Evolutionary conservation across 495 filamentous ascomycete species (phyloP), one percentile per base, ranked within the genome.

Genomic region (Glutinoglossum americanum): DNA sequence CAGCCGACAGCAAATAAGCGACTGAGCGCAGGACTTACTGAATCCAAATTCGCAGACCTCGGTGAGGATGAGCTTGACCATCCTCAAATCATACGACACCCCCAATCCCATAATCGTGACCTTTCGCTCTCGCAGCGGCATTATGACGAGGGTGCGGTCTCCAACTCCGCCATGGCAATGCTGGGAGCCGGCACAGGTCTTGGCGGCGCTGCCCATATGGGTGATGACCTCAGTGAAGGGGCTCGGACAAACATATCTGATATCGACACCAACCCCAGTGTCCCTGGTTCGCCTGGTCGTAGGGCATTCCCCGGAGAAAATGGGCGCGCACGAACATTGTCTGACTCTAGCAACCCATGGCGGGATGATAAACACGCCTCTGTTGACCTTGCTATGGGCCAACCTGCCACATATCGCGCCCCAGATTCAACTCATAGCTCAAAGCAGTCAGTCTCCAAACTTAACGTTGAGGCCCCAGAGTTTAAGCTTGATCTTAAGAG

Each of bases 401-500:
- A 56, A n/a, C 17, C 54, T 27, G 17, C 54, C 6, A 6, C 19
- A n/a, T 39, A 45, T 45, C 71, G 60, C n/a, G 41, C n/a, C 4
- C 2, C 41, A 3, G 41, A 45, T 54, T 60, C 62, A 49, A 75
- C 70, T 60, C 83, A 84, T 64, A 73, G 69, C 39, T 79, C 81
- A 58, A 82, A 81, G 65, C 69, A 79, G 28, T 88, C 49, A 30
- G 71, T 78, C 21, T 89, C 87, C 0, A 86, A 80, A 58, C 72
- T 95, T 51, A 96, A 98, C 61, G 86, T 89, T 41, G 81, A 80
- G 57, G 90, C 92, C 0, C 83, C 84, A 54, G 87, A 89, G 63
- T 96, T 96, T 67, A 86, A 80, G 61, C 84, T 84, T 66, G 81
- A 92, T 58, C 85, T 86, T 4, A 71, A 69, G 19, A 80, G 68